Evolutionary conservation across 306 rosid genomes (phyloP).

Genomic region (Spatholobus suberectus): DNA sequence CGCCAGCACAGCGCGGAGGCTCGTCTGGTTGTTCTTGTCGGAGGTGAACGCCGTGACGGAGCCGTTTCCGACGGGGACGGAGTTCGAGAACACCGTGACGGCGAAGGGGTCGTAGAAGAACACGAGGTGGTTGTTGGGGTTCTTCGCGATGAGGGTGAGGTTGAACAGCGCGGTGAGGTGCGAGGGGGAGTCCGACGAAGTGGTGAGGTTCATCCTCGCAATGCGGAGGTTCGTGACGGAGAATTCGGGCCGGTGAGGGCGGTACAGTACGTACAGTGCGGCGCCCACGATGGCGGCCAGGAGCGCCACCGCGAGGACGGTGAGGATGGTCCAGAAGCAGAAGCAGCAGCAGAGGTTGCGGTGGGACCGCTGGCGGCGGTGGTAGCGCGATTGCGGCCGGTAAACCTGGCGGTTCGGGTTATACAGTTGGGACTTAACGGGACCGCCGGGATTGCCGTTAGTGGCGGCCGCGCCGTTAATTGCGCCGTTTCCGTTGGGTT

Average conservation of each 20-base stretch:
- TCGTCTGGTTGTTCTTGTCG: conserved; percentile 73
- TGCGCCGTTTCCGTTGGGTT: conserved; percentile 53
- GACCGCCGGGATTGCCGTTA: conserved; percentile 47
- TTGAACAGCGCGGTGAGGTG: conserved; percentile 74
- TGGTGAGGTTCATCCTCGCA: conserved; percentile 76
- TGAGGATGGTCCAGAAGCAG: conserved; percentile 88
- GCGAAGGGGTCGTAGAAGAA: conserved; percentile 75
- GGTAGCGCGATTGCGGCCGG: conserved; percentile 74
- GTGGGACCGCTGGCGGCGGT: conserved; percentile 65
- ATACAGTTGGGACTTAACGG: conserved; percentile 57
- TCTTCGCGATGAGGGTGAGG: conserved; percentile 74
- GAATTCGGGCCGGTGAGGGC: conserved; percentile 89
- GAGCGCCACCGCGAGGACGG: conserved; percentile 57
- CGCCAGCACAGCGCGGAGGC: conserved; percentile 57
- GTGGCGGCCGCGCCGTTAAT: conserved; percentile 37
- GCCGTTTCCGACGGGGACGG: conserved; percentile 73
- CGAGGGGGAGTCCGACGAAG: conserved; percentile 69
- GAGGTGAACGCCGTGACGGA: conserved; percentile 68
- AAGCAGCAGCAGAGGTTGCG: conserved; percentile 89
- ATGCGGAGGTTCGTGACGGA: conserved; percentile 84
- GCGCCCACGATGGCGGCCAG: conserved; percentile 80
- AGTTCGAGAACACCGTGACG: conserved; percentile 49
- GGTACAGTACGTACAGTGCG: conserved; percentile 83
- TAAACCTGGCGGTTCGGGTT: conserved; percentile 68
- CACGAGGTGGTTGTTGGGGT: conserved; percentile 81